Conservation (phyloP, 306 rosid species). For the Glycine tomentella region DNA sequence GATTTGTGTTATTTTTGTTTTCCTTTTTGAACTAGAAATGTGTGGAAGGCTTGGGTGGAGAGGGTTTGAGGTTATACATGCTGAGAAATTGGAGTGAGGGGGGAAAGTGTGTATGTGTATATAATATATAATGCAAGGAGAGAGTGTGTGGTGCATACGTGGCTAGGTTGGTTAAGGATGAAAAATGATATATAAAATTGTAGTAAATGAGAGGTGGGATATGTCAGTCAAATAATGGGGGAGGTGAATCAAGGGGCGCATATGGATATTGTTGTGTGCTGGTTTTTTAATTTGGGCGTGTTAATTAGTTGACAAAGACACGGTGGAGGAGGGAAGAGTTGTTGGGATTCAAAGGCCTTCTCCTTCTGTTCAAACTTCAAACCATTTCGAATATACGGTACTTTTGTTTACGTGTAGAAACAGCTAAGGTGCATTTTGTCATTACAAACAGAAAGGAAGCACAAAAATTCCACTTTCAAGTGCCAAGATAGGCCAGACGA, state of each 20-base stretch:
- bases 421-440: not conserved
- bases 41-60: no score
- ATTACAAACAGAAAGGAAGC: not conserved
- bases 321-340: not conserved
- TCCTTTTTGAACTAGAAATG: no score
- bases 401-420: conserved; percentile 21
- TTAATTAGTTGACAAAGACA: conserved; percentile 43
- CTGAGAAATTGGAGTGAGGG: not conserved
- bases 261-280: conserved; percentile 42
- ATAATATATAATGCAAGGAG: not conserved
- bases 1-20: no score
- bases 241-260: conserved; percentile 69
- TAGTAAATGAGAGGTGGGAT: not conserved
- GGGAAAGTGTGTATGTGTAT: not conserved
- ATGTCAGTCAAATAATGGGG: conserved; percentile 33
- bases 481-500: conserved; percentile 8
- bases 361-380: not conserved
- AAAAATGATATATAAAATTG: conserved; percentile 6
- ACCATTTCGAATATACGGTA: not conserved
- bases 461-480: conserved; percentile 7
- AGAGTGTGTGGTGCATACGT: not conserved
- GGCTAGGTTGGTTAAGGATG: conserved; percentile 12
- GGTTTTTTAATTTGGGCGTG: conserved; percentile 29
- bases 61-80: not conserved
- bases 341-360: conserved; percentile 45